A percentile compares a stretch with the other conserved stretches of the same genome.
Evolutionary conservation across 257 asterid genomes (phyloP).

Genomic region (Salvia miltiorrhiza): DNA sequence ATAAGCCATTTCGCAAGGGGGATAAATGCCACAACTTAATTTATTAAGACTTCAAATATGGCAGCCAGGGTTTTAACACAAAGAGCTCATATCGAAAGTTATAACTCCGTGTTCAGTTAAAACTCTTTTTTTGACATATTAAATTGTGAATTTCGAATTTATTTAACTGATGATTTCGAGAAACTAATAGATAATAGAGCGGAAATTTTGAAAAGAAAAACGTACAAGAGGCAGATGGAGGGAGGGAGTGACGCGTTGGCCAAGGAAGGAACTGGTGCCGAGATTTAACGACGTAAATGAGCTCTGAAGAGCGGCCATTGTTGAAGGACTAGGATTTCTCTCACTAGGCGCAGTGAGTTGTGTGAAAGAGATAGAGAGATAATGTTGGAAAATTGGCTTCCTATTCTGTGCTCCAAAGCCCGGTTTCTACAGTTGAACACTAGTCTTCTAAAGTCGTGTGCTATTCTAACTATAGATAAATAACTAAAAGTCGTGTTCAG

Average conservation of each 20-base stretch:
- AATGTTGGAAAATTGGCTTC: slow-evolving; percentile 19
- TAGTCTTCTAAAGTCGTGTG: too few species aligned
- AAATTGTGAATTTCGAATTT: neutral
- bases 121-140: neutral
- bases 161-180: neutral
- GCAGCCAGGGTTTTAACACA: neutral
- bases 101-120: neutral
- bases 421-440: slow-evolving; percentile 28
- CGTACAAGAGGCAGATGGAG: slow-evolving; percentile 50
- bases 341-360: slow-evolving; percentile 6
- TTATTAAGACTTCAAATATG: neutral
- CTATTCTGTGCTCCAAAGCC: slow-evolving; percentile 10
- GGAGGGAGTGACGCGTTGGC: slow-evolving; percentile 60
- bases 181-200: neutral
- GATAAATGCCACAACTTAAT: neutral
- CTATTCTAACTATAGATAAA: too few species aligned
- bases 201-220: neutral
- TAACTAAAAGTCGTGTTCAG: too few species aligned
- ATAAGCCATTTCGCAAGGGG: neutral
- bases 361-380: slow-evolving; percentile 24
- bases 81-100: neutral
- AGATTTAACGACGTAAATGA: slow-evolving; percentile 65
- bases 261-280: slow-evolving; percentile 64
- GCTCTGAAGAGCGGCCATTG: slow-evolving; percentile 68
- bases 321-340: slow-evolving; percentile 22